These are phyloP conservation scores for Saccharomycopsis amapae DNA, from an alignment of 805 yeast species.

Conservation along the genomic window DNA sequence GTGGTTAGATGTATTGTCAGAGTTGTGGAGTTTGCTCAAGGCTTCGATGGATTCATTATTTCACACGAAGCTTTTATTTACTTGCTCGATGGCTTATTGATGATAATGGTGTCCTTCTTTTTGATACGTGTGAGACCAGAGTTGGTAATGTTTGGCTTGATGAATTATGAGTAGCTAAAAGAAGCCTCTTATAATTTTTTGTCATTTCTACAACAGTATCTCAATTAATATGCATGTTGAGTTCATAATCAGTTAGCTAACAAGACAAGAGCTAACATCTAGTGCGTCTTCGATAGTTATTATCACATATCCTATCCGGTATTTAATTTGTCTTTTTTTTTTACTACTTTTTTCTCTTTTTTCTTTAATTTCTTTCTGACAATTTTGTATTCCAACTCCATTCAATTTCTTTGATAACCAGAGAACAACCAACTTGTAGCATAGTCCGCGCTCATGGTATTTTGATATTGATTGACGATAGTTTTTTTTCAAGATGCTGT, in stretches of 20 bases:
- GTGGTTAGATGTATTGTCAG: slow-evolving; percentile 31
- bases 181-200: slow-evolving; percentile 1
- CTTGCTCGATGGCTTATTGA: slow-evolving; percentile 28
- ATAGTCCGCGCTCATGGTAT: background rate
- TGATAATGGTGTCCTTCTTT: too few relatives aligned
- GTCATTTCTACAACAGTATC: slow-evolving; percentile 1
- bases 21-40: slow-evolving; percentile 29
- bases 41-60: slow-evolving; percentile 26
- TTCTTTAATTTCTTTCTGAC: background rate
- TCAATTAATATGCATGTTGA: slow-evolving; percentile 1
- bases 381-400: background rate
- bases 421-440: background rate
- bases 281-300: slow-evolving; percentile 2
- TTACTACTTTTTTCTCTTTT: background rate
- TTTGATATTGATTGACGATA: background rate
- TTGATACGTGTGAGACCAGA: slow-evolving; percentile 7
- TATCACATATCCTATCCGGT: background rate
- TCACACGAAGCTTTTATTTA: slow-evolving; percentile 27
- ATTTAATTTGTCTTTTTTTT: background rate
- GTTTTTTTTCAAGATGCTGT: background rate
- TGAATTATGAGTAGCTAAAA: slow-evolving; percentile 5
- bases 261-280: background rate
- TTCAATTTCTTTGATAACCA: slow-evolving; percentile 2
- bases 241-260: slow-evolving; percentile 1
- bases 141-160: slow-evolving; percentile 3